Evolutionary conservation across 2,329 filamentous ascomycete genomes (phyloP).

Genomic region (Verticillium tricorpus): DNA sequence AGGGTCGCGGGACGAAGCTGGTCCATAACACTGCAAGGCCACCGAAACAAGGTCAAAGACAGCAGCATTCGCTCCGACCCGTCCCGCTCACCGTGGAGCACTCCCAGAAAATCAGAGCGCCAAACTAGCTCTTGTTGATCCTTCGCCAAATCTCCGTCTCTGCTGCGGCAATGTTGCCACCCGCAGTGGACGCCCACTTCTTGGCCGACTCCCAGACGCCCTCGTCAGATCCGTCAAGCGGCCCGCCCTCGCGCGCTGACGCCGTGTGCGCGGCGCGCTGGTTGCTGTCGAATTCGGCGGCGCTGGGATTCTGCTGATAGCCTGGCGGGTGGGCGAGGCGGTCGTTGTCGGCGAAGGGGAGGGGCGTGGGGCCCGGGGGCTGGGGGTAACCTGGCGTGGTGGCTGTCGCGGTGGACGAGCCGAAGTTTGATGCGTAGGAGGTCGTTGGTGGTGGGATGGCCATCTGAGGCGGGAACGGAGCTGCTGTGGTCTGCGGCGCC

Average conservation of each 20-base stretch:
- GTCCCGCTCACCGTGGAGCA: background rate
- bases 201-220: constrained; percentile 53
- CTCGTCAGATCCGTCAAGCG: constrained; percentile 25
- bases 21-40: too few relatives aligned
- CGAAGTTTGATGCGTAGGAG: constrained; percentile 36
- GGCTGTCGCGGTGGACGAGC: constrained; percentile 36
- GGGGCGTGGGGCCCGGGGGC: constrained; percentile 18
- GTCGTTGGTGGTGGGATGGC: constrained; percentile 41
- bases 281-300: constrained; percentile 44
- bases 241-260: constrained; percentile 21
- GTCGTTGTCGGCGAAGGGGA: constrained; percentile 18
- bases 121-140: constrained; percentile 50
- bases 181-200: constrained; percentile 53
- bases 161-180: constrained; percentile 51
- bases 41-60: too few relatives aligned
- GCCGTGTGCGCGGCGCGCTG: constrained; percentile 37
- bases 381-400: constrained; percentile 23
- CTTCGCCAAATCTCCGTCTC: constrained; percentile 60
- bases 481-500: constrained; percentile 20
- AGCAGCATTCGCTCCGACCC: background rate
- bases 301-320: constrained; percentile 52
- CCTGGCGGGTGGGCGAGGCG: constrained; percentile 44
- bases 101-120: background rate
- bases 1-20: background rate
- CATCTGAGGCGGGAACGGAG: constrained; percentile 44